Percentiles rank a stretch among this genome's conserved stretches.
These are phyloP conservation scores for Sporothrix mexicana DNA, from an alignment of 2,329 filamentous ascomycete genomes.

Conservation along the genomic window DNA sequence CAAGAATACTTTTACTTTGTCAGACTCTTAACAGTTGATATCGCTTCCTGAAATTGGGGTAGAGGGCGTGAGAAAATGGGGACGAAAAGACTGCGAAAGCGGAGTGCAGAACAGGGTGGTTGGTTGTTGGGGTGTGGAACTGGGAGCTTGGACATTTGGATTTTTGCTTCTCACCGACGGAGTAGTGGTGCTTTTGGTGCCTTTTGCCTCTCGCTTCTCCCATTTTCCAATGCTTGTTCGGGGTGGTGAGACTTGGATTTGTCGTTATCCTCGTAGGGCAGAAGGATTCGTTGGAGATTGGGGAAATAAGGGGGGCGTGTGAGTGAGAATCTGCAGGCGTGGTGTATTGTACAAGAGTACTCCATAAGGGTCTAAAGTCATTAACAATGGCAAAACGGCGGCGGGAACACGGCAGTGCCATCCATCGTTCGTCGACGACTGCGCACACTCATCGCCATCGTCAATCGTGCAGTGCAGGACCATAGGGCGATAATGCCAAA, in stretches of 20 bases:
- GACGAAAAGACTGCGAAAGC: not conserved
- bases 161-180: too few relatives aligned
- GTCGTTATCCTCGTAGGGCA: slow-evolving; percentile 24
- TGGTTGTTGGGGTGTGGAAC: too few relatives aligned
- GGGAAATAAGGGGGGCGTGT: not conserved
- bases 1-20: not conserved
- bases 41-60: not conserved
- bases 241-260: slow-evolving; percentile 13
- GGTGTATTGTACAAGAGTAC: slow-evolving; percentile 1
- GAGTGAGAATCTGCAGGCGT: slow-evolving; percentile 4
- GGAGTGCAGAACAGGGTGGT: not conserved
- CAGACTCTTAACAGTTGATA: not conserved
- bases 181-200: too few relatives aligned
- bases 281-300: slow-evolving; percentile 26
- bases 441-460: not conserved
- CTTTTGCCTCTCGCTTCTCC: not conserved
- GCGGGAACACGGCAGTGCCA: slow-evolving; percentile 15
- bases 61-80: not conserved
- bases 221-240: not conserved
- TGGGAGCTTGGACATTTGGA: too few relatives aligned
- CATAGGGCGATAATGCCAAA: not conserved
- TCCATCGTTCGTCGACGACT: slow-evolving; percentile 3
- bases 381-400: not conserved
- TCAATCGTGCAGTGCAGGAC: not conserved
- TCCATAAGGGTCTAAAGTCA: too few relatives aligned